phyloP scores from a whole-genome alignment of 495 filamentous ascomycete species.

The Durotheca rogersii region DNA sequence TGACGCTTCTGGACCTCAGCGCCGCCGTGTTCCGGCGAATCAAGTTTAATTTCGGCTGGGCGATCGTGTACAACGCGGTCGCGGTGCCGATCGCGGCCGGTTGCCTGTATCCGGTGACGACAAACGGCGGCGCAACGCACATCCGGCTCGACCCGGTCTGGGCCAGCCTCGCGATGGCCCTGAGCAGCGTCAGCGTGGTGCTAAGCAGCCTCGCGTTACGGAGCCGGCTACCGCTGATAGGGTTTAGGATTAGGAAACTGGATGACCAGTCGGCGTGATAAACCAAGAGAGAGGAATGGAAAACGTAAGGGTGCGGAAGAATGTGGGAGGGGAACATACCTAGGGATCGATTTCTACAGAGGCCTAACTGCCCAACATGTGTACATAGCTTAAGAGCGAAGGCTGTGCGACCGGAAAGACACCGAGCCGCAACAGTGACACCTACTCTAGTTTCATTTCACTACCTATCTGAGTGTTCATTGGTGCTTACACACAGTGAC shows the following conservation, averaged over 20 bases:
- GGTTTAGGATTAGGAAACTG: constrained; percentile 45
- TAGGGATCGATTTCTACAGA: too few species aligned
- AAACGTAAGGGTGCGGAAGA: too few species aligned
- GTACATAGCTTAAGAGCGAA: too few species aligned
- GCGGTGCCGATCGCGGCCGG: constrained; percentile 85
- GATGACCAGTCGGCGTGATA: not conserved
- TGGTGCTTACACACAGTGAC: too few species aligned
- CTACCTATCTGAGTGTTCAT: too few species aligned
- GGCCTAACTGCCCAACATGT: too few species aligned
- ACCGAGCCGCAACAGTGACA: too few species aligned
- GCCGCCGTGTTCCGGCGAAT: constrained; percentile 73
- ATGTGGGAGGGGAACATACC: too few species aligned
- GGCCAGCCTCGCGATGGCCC: constrained; percentile 84
- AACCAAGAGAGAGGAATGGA: too few species aligned
- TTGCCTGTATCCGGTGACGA: constrained; percentile 68
- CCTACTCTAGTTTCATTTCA: too few species aligned
- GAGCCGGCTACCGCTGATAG: constrained; percentile 47
- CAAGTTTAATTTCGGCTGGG: constrained; percentile 87
- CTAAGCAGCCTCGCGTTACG: constrained; percentile 68
- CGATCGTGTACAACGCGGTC: constrained; percentile 77
- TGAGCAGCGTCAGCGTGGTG: constrained; percentile 81
- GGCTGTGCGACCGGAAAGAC: too few species aligned
- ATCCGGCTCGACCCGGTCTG: constrained; percentile 74
- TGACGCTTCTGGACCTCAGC: constrained; percentile 72
- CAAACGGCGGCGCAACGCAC: constrained; percentile 51